A percentile compares a stretch with the other conserved stretches of the same genome.
Conservation (phyloP, 1,284 basidiomycete species). For the Heterobasidion annosum region DNA sequence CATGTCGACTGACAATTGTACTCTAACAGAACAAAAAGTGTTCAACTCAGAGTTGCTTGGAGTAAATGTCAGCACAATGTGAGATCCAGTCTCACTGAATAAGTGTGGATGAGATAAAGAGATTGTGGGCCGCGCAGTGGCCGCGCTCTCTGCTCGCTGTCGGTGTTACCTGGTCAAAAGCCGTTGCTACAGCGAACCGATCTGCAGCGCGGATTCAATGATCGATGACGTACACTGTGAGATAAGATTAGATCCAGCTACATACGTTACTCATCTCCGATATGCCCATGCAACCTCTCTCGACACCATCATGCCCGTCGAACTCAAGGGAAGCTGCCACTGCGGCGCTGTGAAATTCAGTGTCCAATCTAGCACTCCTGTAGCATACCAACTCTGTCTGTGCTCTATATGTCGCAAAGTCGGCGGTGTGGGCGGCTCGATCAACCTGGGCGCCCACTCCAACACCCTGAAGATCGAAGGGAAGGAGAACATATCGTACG, state of each 20-base stretch:
- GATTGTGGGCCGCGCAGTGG: too few species aligned
- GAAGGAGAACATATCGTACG: conserved; percentile 40
- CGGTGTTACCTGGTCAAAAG: too few species aligned
- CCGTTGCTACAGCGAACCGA: too few species aligned
- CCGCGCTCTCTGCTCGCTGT: too few species aligned
- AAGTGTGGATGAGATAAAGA: too few species aligned
- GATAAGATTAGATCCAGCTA: neutral
- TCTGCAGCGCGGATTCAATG: too few species aligned
- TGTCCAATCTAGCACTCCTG: conserved; percentile 42
- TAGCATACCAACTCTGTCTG: conserved; percentile 53
- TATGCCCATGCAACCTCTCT: neutral
- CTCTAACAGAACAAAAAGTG: too few species aligned
- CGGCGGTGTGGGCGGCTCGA: conserved; percentile 47
- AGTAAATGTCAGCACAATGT: too few species aligned
- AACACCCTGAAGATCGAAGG: conserved; percentile 42
- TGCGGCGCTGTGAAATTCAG: conserved; percentile 48
- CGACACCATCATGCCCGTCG: conserved; percentile 34
- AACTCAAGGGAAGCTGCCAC: conserved; percentile 50
- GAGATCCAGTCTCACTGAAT: too few species aligned
- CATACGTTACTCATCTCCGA: too few species aligned
- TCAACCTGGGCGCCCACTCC: conserved; percentile 45
- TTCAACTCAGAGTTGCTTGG: too few species aligned
- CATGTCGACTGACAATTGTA: conserved; percentile 26
- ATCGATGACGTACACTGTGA: neutral
- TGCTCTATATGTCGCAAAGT: conserved; percentile 61